A percentile compares a stretch with the other conserved stretches of the same genome.
Conservation (phyloP, 2,329 filamentous ascomycete genomes). For the Westerdykella aurantiaca region DNA sequence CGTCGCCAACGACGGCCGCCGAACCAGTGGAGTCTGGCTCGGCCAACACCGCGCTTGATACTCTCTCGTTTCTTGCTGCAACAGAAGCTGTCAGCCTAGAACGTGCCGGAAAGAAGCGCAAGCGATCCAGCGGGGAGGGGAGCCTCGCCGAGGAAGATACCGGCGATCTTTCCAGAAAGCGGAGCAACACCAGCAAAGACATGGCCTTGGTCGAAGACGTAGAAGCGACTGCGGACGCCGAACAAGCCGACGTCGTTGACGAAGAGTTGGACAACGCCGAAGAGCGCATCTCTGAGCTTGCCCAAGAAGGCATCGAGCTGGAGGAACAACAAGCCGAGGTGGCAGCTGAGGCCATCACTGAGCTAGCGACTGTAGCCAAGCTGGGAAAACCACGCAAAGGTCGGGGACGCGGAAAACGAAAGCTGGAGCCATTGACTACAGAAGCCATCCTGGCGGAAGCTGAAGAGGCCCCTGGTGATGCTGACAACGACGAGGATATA, state of each 20-base stretch:
- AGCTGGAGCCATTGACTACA: conserved; percentile 37
- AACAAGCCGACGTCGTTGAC: conserved; percentile 26
- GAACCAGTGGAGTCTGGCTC: conserved; percentile 14
- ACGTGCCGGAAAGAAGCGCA: conserved; percentile 39
- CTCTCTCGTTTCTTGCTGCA: conserved; percentile 27
- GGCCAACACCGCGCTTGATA: conserved; percentile 15
- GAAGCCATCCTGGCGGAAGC: conserved; percentile 57
- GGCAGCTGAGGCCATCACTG: conserved; percentile 26
- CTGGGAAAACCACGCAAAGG: conserved; percentile 34
- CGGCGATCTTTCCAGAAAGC: conserved; percentile 36
- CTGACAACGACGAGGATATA: conserved; percentile 42
- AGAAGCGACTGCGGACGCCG: conserved; percentile 16
- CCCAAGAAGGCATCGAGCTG: conserved; percentile 28
- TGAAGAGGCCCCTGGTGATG: conserved; percentile 49
- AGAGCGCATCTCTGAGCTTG: conserved; percentile 26
- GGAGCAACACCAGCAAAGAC: conserved; percentile 24
- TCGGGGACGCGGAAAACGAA: conserved; percentile 48
- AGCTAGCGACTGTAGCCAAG: conserved; percentile 33
- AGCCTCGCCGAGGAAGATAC: conserved; percentile 34
- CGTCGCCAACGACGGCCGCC: conserved; percentile 18
- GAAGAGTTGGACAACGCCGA: conserved; percentile 51
- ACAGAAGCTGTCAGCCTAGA: conserved; percentile 31
- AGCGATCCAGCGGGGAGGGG: conserved; percentile 38
- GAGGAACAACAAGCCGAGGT: conserved; percentile 33
- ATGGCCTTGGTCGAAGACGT: conserved; percentile 22